A percentile compares a stretch with the other conserved stretches of the same genome.
phyloP scores from a whole-genome alignment of 495 filamentous ascomycete species.

The Trichoderma parareesei region DNA sequence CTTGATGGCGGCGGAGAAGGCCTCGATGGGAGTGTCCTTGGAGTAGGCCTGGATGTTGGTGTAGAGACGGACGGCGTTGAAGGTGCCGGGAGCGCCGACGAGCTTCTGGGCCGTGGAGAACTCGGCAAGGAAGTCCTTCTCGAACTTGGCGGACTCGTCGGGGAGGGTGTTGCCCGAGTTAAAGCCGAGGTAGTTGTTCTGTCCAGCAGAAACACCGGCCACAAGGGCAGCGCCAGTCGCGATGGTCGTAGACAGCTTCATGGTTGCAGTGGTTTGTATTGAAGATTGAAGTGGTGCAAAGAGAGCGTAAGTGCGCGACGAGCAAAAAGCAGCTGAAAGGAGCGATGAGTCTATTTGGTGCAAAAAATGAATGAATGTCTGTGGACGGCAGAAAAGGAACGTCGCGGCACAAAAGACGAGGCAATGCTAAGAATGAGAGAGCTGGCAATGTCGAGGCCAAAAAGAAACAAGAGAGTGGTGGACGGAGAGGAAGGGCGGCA shows the following conservation, averaged over 20 bases:
- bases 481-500: background rate
- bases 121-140: background rate
- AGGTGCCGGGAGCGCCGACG: constrained; percentile 24
- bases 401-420: background rate
- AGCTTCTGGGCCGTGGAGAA: constrained; percentile 26
- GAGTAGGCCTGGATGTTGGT: constrained; percentile 48
- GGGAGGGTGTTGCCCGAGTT: constrained; percentile 30
- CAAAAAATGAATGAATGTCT: background rate
- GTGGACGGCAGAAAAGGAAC: background rate
- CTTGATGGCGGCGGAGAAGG: constrained; percentile 46
- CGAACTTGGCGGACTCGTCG: constrained; percentile 29
- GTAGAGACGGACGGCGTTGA: constrained; percentile 37
- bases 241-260: constrained; percentile 8
- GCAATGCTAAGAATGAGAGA: too few species aligned
- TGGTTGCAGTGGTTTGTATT: constrained; percentile 1
- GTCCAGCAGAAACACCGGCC: constrained; percentile 16
- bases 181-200: constrained; percentile 26
- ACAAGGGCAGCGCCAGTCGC: constrained; percentile 14
- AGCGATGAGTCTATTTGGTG: constrained; percentile 6
- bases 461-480: background rate
- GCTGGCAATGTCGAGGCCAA: background rate
- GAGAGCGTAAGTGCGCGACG: background rate
- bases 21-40: constrained; percentile 35
- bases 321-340: background rate
- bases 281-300: background rate